Evolutionary conservation across 495 filamentous ascomycete genomes (phyloP).

Genomic region (Clohesyomyces aquaticus): DNA sequence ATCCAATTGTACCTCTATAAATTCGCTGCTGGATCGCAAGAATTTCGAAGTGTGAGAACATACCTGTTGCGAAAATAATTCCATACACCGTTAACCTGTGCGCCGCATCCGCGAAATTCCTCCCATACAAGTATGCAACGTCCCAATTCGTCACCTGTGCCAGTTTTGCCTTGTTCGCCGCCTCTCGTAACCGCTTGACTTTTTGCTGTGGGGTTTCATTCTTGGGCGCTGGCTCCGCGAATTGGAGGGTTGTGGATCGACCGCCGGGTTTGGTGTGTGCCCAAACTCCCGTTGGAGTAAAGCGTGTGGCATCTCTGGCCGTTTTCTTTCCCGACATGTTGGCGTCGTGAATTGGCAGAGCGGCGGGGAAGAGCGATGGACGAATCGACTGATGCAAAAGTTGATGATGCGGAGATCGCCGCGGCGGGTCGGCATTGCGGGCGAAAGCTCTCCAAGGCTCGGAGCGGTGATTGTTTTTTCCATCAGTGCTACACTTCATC

Average conservation of each 20-base stretch:
- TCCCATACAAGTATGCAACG: constrained; percentile 60
- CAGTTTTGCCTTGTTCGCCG: constrained; percentile 69
- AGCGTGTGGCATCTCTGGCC: constrained; percentile 90
- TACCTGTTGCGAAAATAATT: constrained; percentile 82
- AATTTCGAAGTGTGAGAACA: constrained; percentile 21
- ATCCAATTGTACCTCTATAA: neutral
- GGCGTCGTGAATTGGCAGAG: constrained; percentile 1
- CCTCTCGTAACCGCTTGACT: constrained; percentile 81
- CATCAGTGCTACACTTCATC: constrained; percentile 4
- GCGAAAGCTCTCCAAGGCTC: no score
- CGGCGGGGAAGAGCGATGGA: constrained; percentile 7
- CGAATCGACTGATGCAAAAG: constrained; percentile 16
- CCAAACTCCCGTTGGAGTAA: constrained; percentile 90
- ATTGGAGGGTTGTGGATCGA: constrained; percentile 38
- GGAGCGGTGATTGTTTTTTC: constrained; percentile 13
- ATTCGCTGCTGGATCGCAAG: neutral
- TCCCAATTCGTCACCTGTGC: constrained; percentile 64
- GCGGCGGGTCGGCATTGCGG: neutral
- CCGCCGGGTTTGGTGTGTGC: constrained; percentile 66
- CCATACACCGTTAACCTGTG: constrained; percentile 76
- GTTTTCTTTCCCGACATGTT: constrained; percentile 79
- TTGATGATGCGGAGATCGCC: constrained; percentile 30
- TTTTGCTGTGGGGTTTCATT: constrained; percentile 87
- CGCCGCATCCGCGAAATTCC: constrained; percentile 78
- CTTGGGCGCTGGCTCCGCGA: constrained; percentile 43